Conservation (phyloP, 2,329 filamentous ascomycete species). For the Calonectria fujianensis region DNA sequence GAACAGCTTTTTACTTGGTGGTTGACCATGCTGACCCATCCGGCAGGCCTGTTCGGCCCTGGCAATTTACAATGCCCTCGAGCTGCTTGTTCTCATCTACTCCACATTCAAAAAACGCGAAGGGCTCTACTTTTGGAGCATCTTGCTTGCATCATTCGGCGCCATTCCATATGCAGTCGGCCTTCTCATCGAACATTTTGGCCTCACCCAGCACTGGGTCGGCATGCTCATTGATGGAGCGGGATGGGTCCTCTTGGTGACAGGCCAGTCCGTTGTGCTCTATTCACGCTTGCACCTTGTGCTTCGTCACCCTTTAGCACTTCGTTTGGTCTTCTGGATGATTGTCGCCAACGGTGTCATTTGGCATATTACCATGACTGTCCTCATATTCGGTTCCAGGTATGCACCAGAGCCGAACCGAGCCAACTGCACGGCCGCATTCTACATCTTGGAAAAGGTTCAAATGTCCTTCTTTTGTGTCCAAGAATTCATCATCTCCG, state of each 20-base stretch:
- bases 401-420: constrained; percentile 51
- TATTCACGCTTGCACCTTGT: constrained; percentile 78
- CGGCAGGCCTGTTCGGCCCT: neutral
- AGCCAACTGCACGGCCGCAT: constrained; percentile 51
- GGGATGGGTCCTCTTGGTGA: constrained; percentile 69
- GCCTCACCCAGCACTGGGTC: constrained; percentile 24
- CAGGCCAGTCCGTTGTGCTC: constrained; percentile 75
- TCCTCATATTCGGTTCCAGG: constrained; percentile 72
- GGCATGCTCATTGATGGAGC: constrained; percentile 45
- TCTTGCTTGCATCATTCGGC: constrained; percentile 1
- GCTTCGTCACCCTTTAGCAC: constrained; percentile 67
- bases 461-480: constrained; percentile 16
- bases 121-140: constrained; percentile 17
- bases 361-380: constrained; percentile 71
- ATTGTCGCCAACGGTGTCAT: constrained; percentile 73
- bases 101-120: constrained; percentile 16
- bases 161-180: constrained; percentile 6
- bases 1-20: too few species aligned
- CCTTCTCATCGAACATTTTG: constrained; percentile 25
- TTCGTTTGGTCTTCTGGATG: constrained; percentile 71
- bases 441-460: constrained; percentile 11
- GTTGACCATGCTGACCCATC: neutral
- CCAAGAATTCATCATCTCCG: constrained; percentile 14
- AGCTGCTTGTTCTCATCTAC: constrained; percentile 16
- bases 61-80: constrained; percentile 3